A percentile compares a stretch with the other conserved stretches of the same genome.
These are phyloP conservation scores for Ilex asprella DNA, from an alignment of 257 asterid species.

Conservation along the genomic window DNA sequence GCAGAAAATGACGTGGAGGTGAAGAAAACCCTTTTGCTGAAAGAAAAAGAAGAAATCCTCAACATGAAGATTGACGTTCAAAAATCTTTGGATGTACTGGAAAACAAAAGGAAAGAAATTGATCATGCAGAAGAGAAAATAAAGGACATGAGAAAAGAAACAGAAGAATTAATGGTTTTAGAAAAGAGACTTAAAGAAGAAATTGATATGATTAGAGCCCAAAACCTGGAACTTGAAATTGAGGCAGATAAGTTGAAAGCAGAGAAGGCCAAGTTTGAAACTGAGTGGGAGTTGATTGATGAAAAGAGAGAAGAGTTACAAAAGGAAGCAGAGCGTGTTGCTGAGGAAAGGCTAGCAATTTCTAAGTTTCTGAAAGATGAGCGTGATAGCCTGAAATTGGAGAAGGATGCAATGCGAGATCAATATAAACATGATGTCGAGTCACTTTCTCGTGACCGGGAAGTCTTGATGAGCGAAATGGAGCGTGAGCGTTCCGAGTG, in stretches of 20 bases:
- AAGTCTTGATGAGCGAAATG: conserved; percentile 61
- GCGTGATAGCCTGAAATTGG: conserved; percentile 65
- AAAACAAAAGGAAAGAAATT: conserved; percentile 47
- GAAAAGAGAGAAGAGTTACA: conserved; percentile 75
- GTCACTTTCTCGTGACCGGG: conserved; percentile 71
- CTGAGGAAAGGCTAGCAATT: conserved; percentile 65
- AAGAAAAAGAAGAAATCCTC: conserved; percentile 50
- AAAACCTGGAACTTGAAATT: conserved; percentile 66
- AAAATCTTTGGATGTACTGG: conserved; percentile 51
- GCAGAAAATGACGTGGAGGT: conserved; percentile 51
- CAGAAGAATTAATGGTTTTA: conserved; percentile 59
- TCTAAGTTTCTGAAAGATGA: conserved; percentile 69
- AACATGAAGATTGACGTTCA: conserved; percentile 52
- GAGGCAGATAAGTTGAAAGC: conserved; percentile 72
- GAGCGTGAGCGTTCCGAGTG: conserved; percentile 69
- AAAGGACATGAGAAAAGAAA: conserved; percentile 69
- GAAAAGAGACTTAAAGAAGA: conserved; percentile 83
- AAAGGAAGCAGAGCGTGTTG: conserved; percentile 67
- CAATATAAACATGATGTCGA: conserved; percentile 65
- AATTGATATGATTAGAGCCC: conserved; percentile 69
- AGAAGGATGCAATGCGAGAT: conserved; percentile 59
- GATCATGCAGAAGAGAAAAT: conserved; percentile 53
- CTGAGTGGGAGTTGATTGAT: conserved; percentile 87
- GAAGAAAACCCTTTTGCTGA: conserved; percentile 32
- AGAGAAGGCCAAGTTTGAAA: conserved; percentile 84